Conservation (phyloP, 225 moss, liverwort and hornwort species). For the Pseudisothecium myosuroides region DNA sequence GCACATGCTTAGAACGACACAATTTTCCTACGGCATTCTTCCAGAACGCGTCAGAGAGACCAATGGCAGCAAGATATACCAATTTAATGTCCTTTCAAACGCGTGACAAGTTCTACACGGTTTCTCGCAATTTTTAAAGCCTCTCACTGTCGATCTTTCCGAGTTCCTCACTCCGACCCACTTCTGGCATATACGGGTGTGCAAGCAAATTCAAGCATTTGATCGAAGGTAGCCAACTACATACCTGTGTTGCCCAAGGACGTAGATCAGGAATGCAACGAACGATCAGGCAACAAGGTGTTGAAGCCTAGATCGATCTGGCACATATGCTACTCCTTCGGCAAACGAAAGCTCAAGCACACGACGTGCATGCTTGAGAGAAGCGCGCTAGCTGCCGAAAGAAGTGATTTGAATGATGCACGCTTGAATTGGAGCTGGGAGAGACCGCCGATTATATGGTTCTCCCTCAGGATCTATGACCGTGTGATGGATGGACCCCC, state of each 20-base stretch:
- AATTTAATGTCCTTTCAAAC: background rate
- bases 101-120: background rate
- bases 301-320: background rate
- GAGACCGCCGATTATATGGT: background rate
- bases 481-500: background rate
- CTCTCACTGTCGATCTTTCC: background rate
- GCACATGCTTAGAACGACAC: background rate
- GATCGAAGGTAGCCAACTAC: background rate
- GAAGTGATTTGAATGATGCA: background rate
- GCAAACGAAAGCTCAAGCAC: background rate
- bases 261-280: background rate
- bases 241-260: background rate
- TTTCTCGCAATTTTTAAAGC: background rate
- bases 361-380: background rate
- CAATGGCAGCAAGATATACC: background rate
- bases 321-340: background rate
- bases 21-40: background rate
- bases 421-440: background rate
- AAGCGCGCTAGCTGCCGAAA: background rate
- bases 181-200: background rate
- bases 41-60: background rate
- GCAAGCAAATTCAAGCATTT: background rate
- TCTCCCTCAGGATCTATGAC: background rate
- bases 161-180: background rate
- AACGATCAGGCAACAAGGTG: background rate